These are phyloP conservation scores for Dioscorea dumetorum DNA, from an alignment of 106 monocot genomes.

Conservation along the genomic window DNA sequence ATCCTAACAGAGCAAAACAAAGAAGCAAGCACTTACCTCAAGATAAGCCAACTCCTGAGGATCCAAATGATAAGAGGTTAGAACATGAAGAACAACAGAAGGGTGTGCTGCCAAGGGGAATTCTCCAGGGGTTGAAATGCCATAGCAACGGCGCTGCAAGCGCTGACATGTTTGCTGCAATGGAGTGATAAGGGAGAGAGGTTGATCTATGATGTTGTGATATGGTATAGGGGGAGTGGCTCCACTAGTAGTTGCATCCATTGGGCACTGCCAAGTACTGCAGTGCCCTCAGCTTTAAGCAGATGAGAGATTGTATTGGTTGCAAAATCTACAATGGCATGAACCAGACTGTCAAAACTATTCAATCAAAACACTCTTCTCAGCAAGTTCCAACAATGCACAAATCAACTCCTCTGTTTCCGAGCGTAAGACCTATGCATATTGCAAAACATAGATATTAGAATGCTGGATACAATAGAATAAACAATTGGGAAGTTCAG, in stretches of 20 bases:
- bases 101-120: constrained; percentile 90
- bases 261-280: constrained; percentile 37
- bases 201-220: constrained; percentile 65
- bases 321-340: not conserved
- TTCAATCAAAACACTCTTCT: not conserved
- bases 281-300: constrained; percentile 4
- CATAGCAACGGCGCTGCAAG: constrained; percentile 78
- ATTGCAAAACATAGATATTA: not conserved
- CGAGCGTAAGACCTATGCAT: not conserved
- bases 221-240: constrained; percentile 61
- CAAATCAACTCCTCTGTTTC: not conserved
- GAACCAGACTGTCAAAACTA: not conserved
- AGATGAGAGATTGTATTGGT: not conserved
- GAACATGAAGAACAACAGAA: constrained; percentile 84
- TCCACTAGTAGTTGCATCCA: constrained; percentile 84
- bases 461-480: not conserved
- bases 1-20: constrained; percentile 20
- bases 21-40: constrained; percentile 64
- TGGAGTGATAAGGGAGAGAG: constrained; percentile 64
- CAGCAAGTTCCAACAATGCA: not conserved
- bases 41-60: constrained; percentile 85
- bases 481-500: not conserved
- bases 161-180: constrained; percentile 70
- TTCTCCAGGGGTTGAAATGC: constrained; percentile 72
- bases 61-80: constrained; percentile 73